Conservation (phyloP, 768 basidiomycete genomes). For the Tylopilus balloui region DNA sequence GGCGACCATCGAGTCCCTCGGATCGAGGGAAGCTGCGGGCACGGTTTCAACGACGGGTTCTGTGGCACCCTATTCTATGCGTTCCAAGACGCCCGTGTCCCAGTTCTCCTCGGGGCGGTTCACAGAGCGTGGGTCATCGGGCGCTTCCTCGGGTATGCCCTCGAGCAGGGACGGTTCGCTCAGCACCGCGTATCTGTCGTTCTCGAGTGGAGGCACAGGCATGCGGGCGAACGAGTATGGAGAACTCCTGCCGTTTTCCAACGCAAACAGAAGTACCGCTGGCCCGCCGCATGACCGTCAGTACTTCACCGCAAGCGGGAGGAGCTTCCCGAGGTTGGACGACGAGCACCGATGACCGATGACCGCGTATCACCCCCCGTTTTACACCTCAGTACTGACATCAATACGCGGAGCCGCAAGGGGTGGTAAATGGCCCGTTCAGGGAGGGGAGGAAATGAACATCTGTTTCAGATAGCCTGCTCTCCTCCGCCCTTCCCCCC, state of each 20-base stretch:
- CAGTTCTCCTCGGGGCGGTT: conserved; percentile 27
- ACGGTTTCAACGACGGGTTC: conserved; percentile 31
- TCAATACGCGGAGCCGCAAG: not conserved
- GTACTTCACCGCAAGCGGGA: conserved; percentile 16
- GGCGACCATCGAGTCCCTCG: conserved; percentile 78
- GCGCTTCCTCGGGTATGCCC: not conserved
- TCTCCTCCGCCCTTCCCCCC: conserved; percentile 1
- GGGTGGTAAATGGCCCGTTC: not conserved
- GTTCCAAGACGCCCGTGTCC: conserved; percentile 21
- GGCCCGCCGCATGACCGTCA: conserved; percentile 11
- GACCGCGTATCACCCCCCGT: not conserved
- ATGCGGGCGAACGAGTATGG: conserved; percentile 28
- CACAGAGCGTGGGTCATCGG: conserved; percentile 7
- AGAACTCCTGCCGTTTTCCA: conserved; percentile 15
- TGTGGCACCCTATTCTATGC: conserved; percentile 24
- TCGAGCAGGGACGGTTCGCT: conserved; percentile 11
- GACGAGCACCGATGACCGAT: conserved; percentile 8
- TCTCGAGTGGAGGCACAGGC: conserved; percentile 20
- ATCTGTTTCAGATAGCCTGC: not conserved
- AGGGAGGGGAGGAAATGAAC: not conserved
- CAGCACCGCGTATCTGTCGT: conserved; percentile 26
- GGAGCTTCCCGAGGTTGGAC: conserved; percentile 8
- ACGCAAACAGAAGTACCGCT: conserved; percentile 1
- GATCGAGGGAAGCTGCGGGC: conserved; percentile 49
- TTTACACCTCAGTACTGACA: not conserved